Percentiles rank a stretch among this genome's conserved stretches.
These are phyloP conservation scores for Botryotinia calthae DNA, from an alignment of 2,329 filamentous ascomycete species.

Conservation along the genomic window DNA sequence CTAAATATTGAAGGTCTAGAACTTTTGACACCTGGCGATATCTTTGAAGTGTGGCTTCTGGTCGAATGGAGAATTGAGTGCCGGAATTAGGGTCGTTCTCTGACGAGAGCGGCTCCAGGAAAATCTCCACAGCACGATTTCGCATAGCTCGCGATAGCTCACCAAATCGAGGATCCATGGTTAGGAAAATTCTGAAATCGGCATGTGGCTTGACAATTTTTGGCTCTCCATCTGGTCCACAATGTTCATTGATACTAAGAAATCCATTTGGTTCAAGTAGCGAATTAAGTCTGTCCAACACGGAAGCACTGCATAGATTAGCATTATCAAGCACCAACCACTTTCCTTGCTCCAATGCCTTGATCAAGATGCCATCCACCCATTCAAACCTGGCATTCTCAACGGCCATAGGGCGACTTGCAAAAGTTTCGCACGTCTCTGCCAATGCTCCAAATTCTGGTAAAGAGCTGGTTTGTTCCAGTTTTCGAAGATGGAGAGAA, in stretches of 20 bases:
- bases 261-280: constrained; percentile 86
- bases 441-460: constrained; percentile 33
- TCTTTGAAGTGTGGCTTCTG: constrained; percentile 35
- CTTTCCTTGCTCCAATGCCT: constrained; percentile 78
- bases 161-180: constrained; percentile 86
- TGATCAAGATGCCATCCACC: constrained; percentile 89
- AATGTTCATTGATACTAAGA: constrained; percentile 91
- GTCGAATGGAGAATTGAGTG: constrained; percentile 5
- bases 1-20: constrained; percentile 19
- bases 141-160: constrained; percentile 96
- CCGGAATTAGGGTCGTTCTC: background rate
- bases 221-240: constrained; percentile 75
- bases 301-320: constrained; percentile 92
- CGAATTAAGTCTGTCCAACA: constrained; percentile 91
- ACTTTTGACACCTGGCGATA: constrained; percentile 31
- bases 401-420: constrained; percentile 54
- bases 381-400: constrained; percentile 87
- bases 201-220: constrained; percentile 78
- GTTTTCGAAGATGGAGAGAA: constrained; percentile 37
- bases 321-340: constrained; percentile 98
- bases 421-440: constrained; percentile 40
- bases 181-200: constrained; percentile 89
- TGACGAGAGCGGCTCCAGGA: constrained; percentile 51
- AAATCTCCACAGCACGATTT: constrained; percentile 90
- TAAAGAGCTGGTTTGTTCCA: constrained; percentile 44